Evolutionary conservation across 164 flowering plant genomes (phyloP).

Genomic region (Vitis rupestris): DNA sequence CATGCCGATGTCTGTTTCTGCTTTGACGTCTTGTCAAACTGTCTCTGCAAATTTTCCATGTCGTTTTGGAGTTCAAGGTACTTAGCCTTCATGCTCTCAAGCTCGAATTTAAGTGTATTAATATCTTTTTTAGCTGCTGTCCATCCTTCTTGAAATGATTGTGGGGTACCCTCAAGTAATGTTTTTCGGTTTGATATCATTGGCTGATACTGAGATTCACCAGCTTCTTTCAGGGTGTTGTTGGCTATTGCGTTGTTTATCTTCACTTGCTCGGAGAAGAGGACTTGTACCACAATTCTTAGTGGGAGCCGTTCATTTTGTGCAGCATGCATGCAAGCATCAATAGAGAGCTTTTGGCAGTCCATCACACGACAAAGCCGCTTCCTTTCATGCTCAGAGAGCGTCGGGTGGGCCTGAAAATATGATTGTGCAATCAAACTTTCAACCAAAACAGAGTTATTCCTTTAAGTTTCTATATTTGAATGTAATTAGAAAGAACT

Average conservation of each 20-base stretch:
- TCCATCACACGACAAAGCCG: slow-evolving; percentile 94
- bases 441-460: neutral
- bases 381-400: slow-evolving; percentile 95
- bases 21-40: slow-evolving; percentile 78
- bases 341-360: slow-evolving; percentile 94
- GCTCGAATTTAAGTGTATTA: slow-evolving; percentile 93
- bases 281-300: slow-evolving; percentile 87
- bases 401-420: slow-evolving; percentile 90
- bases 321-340: slow-evolving; percentile 98
- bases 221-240: slow-evolving; percentile 59
- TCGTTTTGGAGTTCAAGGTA: slow-evolving; percentile 80
- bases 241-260: slow-evolving; percentile 89
- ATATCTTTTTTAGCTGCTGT: slow-evolving; percentile 89
- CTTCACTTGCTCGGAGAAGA: slow-evolving; percentile 91
- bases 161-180: slow-evolving; percentile 85
- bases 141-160: slow-evolving; percentile 98
- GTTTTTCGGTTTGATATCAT: slow-evolving; percentile 68
- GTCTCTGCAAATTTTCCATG: slow-evolving; percentile 80
- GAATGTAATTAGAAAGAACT: neutral
- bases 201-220: slow-evolving; percentile 64
- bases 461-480: neutral
- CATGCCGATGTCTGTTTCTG: slow-evolving; percentile 82
- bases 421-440: neutral
- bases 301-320: slow-evolving; percentile 93
- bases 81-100: slow-evolving; percentile 81